These are phyloP conservation scores for Schwanniomyces yamadae DNA, from an alignment of 805 yeast genomes.

Conservation along the genomic window DNA sequence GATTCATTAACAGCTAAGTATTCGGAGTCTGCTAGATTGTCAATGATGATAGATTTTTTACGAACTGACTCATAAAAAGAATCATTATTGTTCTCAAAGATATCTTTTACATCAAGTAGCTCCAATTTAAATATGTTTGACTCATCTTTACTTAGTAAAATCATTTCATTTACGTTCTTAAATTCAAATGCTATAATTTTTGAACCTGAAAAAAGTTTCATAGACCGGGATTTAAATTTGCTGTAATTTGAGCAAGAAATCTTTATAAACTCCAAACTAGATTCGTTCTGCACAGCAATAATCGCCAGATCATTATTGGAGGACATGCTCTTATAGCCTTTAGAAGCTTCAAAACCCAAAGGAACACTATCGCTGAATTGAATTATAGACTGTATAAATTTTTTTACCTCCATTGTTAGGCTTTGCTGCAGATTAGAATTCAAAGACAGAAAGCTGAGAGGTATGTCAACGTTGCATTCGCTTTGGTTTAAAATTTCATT, in stretches of 20 bases:
- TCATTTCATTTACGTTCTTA: constrained; percentile 7
- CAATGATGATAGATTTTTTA: constrained; percentile 7
- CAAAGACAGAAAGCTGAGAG: constrained; percentile 5
- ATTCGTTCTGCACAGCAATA: no score
- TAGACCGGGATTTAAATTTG: not conserved
- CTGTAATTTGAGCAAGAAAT: constrained; percentile 2
- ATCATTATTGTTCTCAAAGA: not conserved
- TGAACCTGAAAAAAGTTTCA: constrained; percentile 5
- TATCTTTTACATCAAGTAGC: constrained; percentile 5
- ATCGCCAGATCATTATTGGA: constrained; percentile 5
- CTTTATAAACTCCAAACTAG: constrained; percentile 1
- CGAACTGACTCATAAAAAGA: constrained; percentile 2
- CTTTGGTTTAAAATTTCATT: constrained; percentile 12
- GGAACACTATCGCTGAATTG: constrained; percentile 11
- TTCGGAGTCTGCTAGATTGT: constrained; percentile 21
- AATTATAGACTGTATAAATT: constrained; percentile 20
- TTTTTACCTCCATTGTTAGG: constrained; percentile 27
- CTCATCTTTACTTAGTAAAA: constrained; percentile 4
- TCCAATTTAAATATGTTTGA: constrained; percentile 7
- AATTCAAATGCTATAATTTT: constrained; percentile 8
- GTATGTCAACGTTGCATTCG: constrained; percentile 7
- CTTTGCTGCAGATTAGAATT: constrained; percentile 8
- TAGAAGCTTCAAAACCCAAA: constrained; percentile 7
- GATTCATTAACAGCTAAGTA: constrained; percentile 31
- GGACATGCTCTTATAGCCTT: constrained; percentile 1